Evolutionary conservation across 805 yeast species (phyloP), one percentile per base, ranked within the genome.

Genomic region (Metschnikowia proteae): DNA sequence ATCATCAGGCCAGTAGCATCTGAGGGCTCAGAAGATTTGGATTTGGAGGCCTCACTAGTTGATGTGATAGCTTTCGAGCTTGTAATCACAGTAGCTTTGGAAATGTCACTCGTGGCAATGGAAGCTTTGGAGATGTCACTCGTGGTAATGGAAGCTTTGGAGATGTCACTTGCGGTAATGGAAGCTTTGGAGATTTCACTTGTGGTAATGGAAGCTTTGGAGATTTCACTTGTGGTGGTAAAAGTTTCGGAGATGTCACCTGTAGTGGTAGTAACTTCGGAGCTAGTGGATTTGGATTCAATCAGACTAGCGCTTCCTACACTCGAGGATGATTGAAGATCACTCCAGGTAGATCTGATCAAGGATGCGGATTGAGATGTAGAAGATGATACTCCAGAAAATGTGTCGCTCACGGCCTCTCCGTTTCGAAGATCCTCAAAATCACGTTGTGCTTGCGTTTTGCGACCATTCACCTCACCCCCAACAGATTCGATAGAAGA

Each of bases 401-500:
- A 38, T 22, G 51, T 22, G 30, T 11, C 13, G 7, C 23, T 27
- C 23, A 45, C 40, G 8, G 30, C 38, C 2, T 26, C 31, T 22
- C 53, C 53, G 6, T 32, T 36, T 25, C 13, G 30, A 26, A 51
- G 50, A 7, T 34, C 9, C 23, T 29, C 43, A 43, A 49, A 51
- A 5, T 50, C 46, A 13, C 42, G 43, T 23, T 49, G 32, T 6
- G 53, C 55, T 31, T 49, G 45, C 17, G 32, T 29, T 35, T 41
- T 32, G 45, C 62, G 59, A 11, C 62, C 63, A 36, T 54, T 53
- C 5, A 60, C 50, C 23, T 49, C 29, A 4, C 81, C 81, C n/a
- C 59, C 67, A 7, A 60, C 56, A 11, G 77, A 70, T 41, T 57
- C 52, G 45, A 76, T 75, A 2, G 76, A 69, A 26, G 57, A 49